Base-by-base conservation (phyloP, 2,329 filamentous ascomycete species). In the Ambrosiella cleistominuta region DNA sequence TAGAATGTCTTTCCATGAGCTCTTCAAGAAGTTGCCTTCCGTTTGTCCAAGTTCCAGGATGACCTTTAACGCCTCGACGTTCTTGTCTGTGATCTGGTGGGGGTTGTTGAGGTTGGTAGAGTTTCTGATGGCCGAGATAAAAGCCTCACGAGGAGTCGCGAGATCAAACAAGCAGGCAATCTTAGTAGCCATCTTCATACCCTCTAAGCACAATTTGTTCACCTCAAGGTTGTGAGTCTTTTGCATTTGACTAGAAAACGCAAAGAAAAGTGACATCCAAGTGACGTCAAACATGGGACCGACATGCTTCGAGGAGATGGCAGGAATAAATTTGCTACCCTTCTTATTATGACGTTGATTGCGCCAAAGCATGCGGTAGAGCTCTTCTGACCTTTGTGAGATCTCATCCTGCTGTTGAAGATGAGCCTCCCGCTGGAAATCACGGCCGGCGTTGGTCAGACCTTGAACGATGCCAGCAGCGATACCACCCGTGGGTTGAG, bases 241-340 rank as follows among this genome's bases (percentile, higher is more conserved):
- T 65, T 97, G 93, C 68, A 93, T 90, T 64, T 94, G 87, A 55
- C 87, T 90, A 1, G 91, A 96, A 35, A 98, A 77, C 0, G 90
- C 90, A 4, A 91, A 97, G 66, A 98, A 85, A 69, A 96, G 94
- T 8, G 91, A 95, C 91, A 97, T 98, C 93, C 93, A 98, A 0
- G 89, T 94, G 27, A 95, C 89, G 65, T 95, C 90, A 66, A 98
- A 97, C 93, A 98, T 98, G 0, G 93, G 89, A 0, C 93, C 93
- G 54, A 96, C 86, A 68, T 98, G 93, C 65, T 88, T 91, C 68
- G 88, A 90, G 0, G 90, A 97, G 1, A 88, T 93, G 2, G 93
- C 93, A 1, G 88, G 86, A 57, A 98, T 94, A 69, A 93, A 98
- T 74, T 82, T 71, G 75, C 83, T 72, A 67, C 78, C 68, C 63